phyloP scores from a whole-genome alignment of 2,329 filamentous ascomycete genomes.

The Aspergillus ustus region DNA sequence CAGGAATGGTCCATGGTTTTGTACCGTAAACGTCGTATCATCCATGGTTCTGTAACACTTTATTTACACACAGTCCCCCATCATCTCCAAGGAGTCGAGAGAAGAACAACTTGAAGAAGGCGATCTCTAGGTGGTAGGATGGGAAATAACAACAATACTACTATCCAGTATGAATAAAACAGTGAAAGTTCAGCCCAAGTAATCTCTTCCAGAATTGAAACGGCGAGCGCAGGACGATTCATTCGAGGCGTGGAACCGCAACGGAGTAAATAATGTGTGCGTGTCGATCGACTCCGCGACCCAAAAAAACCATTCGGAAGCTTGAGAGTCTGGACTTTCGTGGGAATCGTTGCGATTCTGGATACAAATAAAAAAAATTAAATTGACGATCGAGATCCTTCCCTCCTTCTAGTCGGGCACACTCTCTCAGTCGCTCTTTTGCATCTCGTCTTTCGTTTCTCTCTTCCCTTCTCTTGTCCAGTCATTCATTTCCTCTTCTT shows the following conservation, averaged over 20 bases:
- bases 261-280: constrained; percentile 1
- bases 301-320: constrained; percentile 8
- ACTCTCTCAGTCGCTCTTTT: neutral
- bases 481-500: constrained; percentile 9
- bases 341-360: neutral
- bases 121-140: neutral
- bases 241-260: neutral
- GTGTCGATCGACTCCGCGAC: constrained; percentile 14
- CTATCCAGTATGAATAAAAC: neutral
- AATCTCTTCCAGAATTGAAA: neutral
- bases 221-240: neutral
- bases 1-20: constrained; percentile 15
- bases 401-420: neutral
- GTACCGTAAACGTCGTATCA: constrained; percentile 20
- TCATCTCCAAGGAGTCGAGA: neutral
- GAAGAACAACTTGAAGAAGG: neutral
- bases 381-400: constrained; percentile 16
- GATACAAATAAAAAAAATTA: constrained; percentile 14
- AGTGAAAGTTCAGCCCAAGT: neutral
- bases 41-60: constrained; percentile 26
- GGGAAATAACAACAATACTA: neutral
- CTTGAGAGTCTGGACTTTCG: constrained; percentile 7
- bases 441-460: constrained; percentile 1
- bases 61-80: constrained; percentile 12
- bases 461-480: neutral